Conservation (phyloP, 192 early-diverging fungal species). For the Gamsiella multidivaricata region DNA sequence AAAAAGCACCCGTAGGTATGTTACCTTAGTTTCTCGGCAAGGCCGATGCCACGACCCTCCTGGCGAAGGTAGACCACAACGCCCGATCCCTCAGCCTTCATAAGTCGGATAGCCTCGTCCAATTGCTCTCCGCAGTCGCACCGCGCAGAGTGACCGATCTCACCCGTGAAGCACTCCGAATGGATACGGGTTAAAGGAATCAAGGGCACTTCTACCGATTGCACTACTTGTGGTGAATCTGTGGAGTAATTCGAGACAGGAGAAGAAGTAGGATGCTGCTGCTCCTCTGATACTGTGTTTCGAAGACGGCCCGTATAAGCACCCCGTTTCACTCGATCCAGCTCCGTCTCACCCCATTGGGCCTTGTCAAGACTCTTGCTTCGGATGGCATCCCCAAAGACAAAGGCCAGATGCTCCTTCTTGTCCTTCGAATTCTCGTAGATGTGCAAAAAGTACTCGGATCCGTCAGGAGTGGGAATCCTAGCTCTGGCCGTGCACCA, state of each 20-base stretch:
- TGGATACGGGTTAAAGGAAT: slow-evolving; percentile 91
- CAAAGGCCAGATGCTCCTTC: slow-evolving; percentile 95
- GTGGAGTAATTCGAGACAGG: not conserved
- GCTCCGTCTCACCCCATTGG: slow-evolving; percentile 76
- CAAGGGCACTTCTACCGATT: slow-evolving; percentile 9
- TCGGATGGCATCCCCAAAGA: slow-evolving; percentile 87
- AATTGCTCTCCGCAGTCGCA: slow-evolving; percentile 98
- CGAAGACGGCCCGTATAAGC: slow-evolving; percentile 69
- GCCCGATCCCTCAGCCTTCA: slow-evolving; percentile 86
- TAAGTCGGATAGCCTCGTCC: slow-evolving; percentile 89
- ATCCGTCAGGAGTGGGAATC: slow-evolving; percentile 80
- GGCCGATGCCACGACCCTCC: slow-evolving; percentile 95
- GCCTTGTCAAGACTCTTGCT: slow-evolving; percentile 73
- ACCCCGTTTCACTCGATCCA: slow-evolving; percentile 85
- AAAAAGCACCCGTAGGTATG: not conserved
- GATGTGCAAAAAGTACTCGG: slow-evolving; percentile 84
- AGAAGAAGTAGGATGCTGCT: not conserved
- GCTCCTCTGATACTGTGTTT: slow-evolving; percentile 28
- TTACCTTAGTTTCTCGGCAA: slow-evolving; percentile 91
- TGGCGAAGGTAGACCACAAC: slow-evolving; percentile 96
- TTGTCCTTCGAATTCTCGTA: slow-evolving; percentile 87
- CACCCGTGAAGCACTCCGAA: slow-evolving; percentile 97
- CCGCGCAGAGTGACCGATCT: slow-evolving; percentile 88
- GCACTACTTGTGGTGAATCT: not conserved
- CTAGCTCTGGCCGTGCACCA: slow-evolving; percentile 73